Evolutionary conservation across 768 basidiomycete genomes (phyloP).

Genomic region (Hypholoma fasciculare): DNA sequence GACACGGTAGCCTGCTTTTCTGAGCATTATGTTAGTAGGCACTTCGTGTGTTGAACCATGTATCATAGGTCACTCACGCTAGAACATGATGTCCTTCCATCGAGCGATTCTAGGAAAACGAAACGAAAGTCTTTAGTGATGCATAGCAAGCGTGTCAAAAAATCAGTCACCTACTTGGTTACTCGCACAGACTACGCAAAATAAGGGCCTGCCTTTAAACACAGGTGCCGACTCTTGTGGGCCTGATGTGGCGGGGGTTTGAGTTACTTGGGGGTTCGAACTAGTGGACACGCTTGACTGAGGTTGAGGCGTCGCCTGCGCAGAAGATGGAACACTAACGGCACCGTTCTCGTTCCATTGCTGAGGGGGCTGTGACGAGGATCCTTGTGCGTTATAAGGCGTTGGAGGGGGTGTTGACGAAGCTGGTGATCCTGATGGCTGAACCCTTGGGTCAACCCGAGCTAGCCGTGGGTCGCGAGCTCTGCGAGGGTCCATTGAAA

Average conservation of each 20-base stretch:
- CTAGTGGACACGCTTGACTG: constrained; percentile 4
- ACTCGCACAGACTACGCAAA: constrained; percentile 99
- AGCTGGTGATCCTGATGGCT: constrained; percentile 26
- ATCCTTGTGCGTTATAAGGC: constrained; percentile 20
- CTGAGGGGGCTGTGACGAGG: background rate
- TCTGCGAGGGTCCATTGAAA: constrained; percentile 74
- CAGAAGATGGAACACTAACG: constrained; percentile 5
- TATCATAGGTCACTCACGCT: constrained; percentile 53
- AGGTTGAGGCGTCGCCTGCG: constrained; percentile 10
- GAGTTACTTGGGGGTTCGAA: constrained; percentile 4
- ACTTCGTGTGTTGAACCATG: background rate
- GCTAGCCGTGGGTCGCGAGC: constrained; percentile 80
- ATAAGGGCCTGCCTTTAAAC: constrained; percentile 76
- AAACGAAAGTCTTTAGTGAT: constrained; percentile 4
- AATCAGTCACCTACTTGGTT: constrained; percentile 72
- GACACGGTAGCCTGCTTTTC: constrained; percentile 89
- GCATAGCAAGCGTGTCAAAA: background rate
- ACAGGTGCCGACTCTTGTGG: constrained; percentile 5
- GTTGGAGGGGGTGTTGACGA: constrained; percentile 36
- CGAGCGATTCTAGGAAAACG: constrained; percentile 74
- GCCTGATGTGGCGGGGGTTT: constrained; percentile 5
- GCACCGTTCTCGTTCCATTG: constrained; percentile 29
- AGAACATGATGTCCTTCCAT: constrained; percentile 98
- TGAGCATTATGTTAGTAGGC: constrained; percentile 30
- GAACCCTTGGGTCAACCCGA: constrained; percentile 63